Conservation (phyloP, 768 basidiomycete genomes). For the Mycena haematopus region DNA sequence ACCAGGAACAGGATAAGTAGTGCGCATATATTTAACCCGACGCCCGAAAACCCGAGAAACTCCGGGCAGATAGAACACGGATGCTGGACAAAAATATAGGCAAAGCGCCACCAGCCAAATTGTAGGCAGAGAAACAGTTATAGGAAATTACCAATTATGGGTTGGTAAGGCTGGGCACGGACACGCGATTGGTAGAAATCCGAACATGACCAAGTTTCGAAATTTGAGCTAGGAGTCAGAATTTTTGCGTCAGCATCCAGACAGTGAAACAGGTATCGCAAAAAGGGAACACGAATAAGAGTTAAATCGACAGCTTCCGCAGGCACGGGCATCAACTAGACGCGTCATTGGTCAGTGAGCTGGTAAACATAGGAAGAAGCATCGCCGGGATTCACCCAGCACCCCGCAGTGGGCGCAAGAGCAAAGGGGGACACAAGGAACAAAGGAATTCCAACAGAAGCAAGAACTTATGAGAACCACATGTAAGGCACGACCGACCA, state of each 20-base stretch:
- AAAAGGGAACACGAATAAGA: too few relatives aligned
- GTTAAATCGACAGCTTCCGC: too few relatives aligned
- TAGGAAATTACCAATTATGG: background rate
- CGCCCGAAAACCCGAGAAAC: too few relatives aligned
- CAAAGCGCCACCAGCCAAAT: background rate
- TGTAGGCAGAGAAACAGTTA: background rate
- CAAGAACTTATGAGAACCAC: background rate
- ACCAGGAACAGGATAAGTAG: background rate
- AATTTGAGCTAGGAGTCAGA: too few relatives aligned
- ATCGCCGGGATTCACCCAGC: background rate
- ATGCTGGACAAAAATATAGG: too few relatives aligned
- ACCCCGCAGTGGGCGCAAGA: conserved; percentile 1
- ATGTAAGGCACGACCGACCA: background rate
- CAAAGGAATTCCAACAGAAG: background rate
- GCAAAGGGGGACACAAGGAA: background rate
- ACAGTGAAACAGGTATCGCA: too few relatives aligned
- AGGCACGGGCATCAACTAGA: background rate
- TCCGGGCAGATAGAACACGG: too few relatives aligned
- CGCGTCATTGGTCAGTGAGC: background rate
- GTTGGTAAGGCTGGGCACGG: too few relatives aligned
- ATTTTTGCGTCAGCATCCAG: too few relatives aligned
- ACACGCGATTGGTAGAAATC: background rate
- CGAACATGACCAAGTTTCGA: background rate
- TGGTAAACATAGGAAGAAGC: background rate
- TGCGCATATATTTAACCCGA: background rate